A percentile compares a stretch with the other conserved stretches of the same genome.
Conservation (phyloP, 2,329 filamentous ascomycete species). For the Diaporthe humulicola region DNA sequence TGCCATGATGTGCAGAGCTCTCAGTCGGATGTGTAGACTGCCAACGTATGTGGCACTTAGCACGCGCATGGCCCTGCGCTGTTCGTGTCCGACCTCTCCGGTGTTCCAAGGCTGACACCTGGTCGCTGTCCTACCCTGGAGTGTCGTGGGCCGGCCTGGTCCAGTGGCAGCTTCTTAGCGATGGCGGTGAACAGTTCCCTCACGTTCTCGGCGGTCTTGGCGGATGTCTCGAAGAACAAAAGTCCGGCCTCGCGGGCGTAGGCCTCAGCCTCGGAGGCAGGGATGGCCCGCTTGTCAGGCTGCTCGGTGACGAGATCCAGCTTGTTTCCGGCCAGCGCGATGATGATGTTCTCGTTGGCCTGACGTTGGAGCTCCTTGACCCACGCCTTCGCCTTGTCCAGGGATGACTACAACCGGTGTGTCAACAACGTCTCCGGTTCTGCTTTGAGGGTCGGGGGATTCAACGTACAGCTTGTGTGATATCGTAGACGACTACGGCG, state of each 20-base stretch:
- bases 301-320: slow-evolving; percentile 94
- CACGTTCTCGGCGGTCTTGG: slow-evolving; percentile 97
- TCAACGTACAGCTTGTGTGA: slow-evolving; percentile 91
- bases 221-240: slow-evolving; percentile 98
- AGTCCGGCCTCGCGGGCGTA: slow-evolving; percentile 95
- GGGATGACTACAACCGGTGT: slow-evolving; percentile 75
- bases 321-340: slow-evolving; percentile 97
- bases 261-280: slow-evolving; percentile 90
- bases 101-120: slow-evolving; percentile 66
- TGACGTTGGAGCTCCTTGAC: slow-evolving; percentile 99
- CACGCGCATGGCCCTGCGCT: slow-evolving; percentile 68
- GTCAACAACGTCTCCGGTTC: slow-evolving; percentile 42
- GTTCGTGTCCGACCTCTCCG: slow-evolving; percentile 71
- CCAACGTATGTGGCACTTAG: slow-evolving; percentile 49
- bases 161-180: slow-evolving; percentile 95
- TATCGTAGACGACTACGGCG: slow-evolving; percentile 98
- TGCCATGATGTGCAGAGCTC: slow-evolving; percentile 7
- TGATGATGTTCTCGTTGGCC: slow-evolving; percentile 99
- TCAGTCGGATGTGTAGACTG: background rate
- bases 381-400: slow-evolving; percentile 99
- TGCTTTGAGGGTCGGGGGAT: background rate
- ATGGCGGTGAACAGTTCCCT: slow-evolving; percentile 96
- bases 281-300: slow-evolving; percentile 94
- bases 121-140: slow-evolving; percentile 75
- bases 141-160: slow-evolving; percentile 94